Conservation (phyloP, 176 grass and related monocot species). For the Musa schizocarpa region DNA sequence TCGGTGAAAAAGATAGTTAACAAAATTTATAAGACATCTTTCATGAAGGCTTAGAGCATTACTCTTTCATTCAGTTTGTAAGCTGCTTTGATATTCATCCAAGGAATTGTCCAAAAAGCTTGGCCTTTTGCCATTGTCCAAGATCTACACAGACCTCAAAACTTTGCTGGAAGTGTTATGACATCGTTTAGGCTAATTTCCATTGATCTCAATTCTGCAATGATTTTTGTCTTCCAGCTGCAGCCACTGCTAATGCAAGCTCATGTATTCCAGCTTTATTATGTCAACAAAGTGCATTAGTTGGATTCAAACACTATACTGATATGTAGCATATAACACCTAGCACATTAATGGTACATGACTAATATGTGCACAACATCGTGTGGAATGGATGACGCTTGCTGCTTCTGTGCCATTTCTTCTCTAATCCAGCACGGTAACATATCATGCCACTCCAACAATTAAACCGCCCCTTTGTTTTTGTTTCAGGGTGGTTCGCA, state of each 20-base stretch:
- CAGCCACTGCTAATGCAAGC: background rate
- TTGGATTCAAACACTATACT: background rate
- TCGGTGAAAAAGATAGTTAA: too few relatives aligned
- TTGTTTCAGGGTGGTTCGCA: too few relatives aligned
- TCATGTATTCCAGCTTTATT: background rate
- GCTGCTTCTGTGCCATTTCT: background rate
- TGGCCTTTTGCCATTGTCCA: too few relatives aligned
- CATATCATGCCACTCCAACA: too few relatives aligned
- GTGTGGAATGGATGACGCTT: background rate
- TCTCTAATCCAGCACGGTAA: background rate
- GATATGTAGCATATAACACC: background rate
- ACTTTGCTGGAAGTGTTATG: background rate
- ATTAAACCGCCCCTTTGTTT: too few relatives aligned
- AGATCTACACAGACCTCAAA: too few relatives aligned
- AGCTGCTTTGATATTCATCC: too few relatives aligned
- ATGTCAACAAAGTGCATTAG: background rate
- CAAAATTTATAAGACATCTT: too few relatives aligned
- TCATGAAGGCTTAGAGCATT: too few relatives aligned
- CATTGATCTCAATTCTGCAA: background rate
- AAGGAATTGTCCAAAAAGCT: too few relatives aligned
- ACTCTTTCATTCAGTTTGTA: too few relatives aligned
- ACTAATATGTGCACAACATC: background rate
- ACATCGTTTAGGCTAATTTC: background rate
- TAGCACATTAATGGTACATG: background rate
- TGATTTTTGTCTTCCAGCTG: background rate